A percentile compares a stretch with the other conserved stretches of the same genome.
Conservation (phyloP, 1,139 yeast species). For the Candida glucosophila region DNA sequence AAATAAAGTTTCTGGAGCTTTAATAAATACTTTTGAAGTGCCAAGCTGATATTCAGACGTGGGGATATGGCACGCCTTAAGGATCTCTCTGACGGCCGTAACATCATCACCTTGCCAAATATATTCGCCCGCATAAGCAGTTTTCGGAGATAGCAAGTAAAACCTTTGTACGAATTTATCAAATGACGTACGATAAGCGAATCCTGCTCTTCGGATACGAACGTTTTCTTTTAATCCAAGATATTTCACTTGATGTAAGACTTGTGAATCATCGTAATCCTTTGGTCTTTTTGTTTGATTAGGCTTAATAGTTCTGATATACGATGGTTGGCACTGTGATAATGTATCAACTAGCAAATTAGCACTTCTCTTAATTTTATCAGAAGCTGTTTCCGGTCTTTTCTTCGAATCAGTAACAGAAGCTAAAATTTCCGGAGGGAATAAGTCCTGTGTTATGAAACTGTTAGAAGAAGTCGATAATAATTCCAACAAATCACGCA, state of each 20-base stretch:
- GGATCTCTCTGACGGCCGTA: slow-evolving; percentile 72
- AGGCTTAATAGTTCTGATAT: slow-evolving; percentile 96
- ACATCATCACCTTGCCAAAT: slow-evolving; percentile 87
- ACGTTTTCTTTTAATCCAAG: slow-evolving; percentile 96
- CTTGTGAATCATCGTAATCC: slow-evolving; percentile 85
- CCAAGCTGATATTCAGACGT: slow-evolving; percentile 83
- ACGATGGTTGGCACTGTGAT: slow-evolving; percentile 86
- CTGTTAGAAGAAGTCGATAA: slow-evolving; percentile 62
- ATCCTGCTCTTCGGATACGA: slow-evolving; percentile 96
- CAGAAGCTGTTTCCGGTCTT: slow-evolving; percentile 96
- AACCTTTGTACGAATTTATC: slow-evolving; percentile 97
- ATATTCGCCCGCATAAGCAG: slow-evolving; percentile 97
- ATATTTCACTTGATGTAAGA: slow-evolving; percentile 91
- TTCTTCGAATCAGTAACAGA: slow-evolving; percentile 66
- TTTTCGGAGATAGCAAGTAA: slow-evolving; percentile 75
- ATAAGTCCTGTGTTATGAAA: slow-evolving; percentile 53
- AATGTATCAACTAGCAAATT: slow-evolving; percentile 84
- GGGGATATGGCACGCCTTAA: slow-evolving; percentile 77
- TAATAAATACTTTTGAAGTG: slow-evolving; percentile 88
- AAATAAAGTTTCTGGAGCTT: slow-evolving; percentile 93
- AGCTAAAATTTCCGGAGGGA: slow-evolving; percentile 58
- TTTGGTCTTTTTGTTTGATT: slow-evolving; percentile 87
- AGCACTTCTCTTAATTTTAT: slow-evolving; percentile 87
- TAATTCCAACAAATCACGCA: slow-evolving; percentile 78
- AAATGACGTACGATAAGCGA: slow-evolving; percentile 95